Percentiles rank a stretch among this genome's conserved stretches.
These are phyloP conservation scores for Jatropha multifida DNA, from an alignment of 441 rosid species.

Conservation along the genomic window DNA sequence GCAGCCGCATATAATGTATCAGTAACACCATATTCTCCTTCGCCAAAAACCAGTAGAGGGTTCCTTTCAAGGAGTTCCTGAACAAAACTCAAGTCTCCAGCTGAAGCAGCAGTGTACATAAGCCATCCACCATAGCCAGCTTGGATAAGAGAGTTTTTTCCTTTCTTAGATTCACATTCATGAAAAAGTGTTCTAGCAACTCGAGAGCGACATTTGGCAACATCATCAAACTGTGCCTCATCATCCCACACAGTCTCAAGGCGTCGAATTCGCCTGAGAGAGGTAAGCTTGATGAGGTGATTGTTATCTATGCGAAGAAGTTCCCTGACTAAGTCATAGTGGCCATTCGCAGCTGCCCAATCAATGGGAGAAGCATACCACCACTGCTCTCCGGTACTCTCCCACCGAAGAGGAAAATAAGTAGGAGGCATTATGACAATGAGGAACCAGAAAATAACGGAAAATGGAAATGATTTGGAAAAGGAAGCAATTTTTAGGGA, in stretches of 20 bases:
- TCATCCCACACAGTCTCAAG: slow-evolving; percentile 94
- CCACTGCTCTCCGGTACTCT: slow-evolving; percentile 94
- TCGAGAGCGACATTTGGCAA: slow-evolving; percentile 60
- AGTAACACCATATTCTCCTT: slow-evolving; percentile 89
- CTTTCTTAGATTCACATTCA: slow-evolving; percentile 52
- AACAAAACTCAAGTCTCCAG: slow-evolving; percentile 65
- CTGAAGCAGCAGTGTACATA: slow-evolving; percentile 75
- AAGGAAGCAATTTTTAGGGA: slow-evolving; percentile 2
- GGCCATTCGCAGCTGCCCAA: slow-evolving; percentile 86
- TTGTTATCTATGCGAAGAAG: slow-evolving; percentile 74
- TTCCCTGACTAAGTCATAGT: slow-evolving; percentile 81
- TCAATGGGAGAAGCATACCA: slow-evolving; percentile 95
- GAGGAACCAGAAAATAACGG: neutral
- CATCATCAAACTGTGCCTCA: slow-evolving; percentile 69
- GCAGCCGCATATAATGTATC: slow-evolving; percentile 85
- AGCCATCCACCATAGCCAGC: slow-evolving; percentile 90
- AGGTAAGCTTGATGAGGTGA: slow-evolving; percentile 83
- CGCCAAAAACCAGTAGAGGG: slow-evolving; percentile 81
- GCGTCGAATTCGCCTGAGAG: slow-evolving; percentile 83
- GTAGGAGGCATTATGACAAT: slow-evolving; percentile 52
- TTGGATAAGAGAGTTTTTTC: slow-evolving; percentile 55
- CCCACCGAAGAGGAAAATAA: slow-evolving; percentile 88
- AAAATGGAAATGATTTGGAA: slow-evolving; percentile 1
- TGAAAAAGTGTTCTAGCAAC: slow-evolving; percentile 66
- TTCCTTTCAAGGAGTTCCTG: slow-evolving; percentile 59